A percentile compares a stretch with the other conserved stretches of the same genome.
Evolutionary conservation across 139 green algal species (phyloP).

Genomic region (Raphidocelis subcapitata): DNA sequence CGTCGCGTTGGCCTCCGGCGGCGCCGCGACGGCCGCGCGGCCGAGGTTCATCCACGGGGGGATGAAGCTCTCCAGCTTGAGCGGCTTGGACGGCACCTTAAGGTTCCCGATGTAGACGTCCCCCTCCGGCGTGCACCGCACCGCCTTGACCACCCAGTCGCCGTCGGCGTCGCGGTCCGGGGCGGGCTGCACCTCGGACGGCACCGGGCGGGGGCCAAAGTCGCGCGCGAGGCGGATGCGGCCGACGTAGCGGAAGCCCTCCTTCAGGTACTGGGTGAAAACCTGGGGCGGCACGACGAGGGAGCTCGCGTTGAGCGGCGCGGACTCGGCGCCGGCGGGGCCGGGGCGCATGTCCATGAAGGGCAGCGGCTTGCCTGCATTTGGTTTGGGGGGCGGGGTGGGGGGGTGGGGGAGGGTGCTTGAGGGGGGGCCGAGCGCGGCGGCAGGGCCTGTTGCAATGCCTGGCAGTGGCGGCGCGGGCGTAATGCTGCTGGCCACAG

Average conservation of each 20-base stretch:
- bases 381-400: too few relatives aligned
- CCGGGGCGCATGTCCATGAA: conserved; percentile 16
- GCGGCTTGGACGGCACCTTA: too few relatives aligned
- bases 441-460: too few relatives aligned
- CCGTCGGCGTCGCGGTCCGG: conserved; percentile 6
- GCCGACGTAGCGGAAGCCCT: conserved; percentile 27
- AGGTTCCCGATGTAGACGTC: conserved; percentile 20
- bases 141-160: conserved; percentile 19
- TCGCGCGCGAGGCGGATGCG: conserved; percentile 26
- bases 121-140: conserved; percentile 20
- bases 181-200: neutral
- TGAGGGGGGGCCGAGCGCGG: too few relatives aligned
- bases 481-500: too few relatives aligned
- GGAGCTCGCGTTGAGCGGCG: conserved; percentile 9
- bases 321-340: conserved; percentile 17
- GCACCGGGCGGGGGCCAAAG: neutral
- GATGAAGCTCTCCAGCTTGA: too few relatives aligned
- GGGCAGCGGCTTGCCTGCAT: conserved; percentile 14
- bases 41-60: too few relatives aligned
- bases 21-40: too few relatives aligned
- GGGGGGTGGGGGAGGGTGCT: too few relatives aligned
- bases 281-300: too few relatives aligned
- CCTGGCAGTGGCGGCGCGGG: too few relatives aligned
- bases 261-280: neutral
- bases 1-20: too few relatives aligned